phyloP scores from a whole-genome alignment of 129 eudicot species.

The Chrysanthemum seticuspe region DNA sequence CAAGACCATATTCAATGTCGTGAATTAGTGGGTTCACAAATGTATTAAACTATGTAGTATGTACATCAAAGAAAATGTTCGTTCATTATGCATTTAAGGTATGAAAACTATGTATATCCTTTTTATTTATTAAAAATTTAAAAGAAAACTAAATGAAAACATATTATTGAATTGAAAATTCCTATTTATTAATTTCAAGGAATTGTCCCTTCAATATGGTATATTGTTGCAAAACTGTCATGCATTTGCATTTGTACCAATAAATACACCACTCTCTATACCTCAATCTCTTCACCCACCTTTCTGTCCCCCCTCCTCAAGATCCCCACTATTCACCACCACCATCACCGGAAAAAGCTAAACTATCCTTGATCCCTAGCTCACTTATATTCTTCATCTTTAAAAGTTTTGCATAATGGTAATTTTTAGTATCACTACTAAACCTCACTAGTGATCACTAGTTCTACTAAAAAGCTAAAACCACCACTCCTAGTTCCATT shows the following conservation, averaged over 20 bases:
- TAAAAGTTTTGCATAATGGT: not conserved
- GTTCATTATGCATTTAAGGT: too few species aligned
- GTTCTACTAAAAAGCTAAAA: too few species aligned
- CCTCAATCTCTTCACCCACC: slow-evolving; percentile 34
- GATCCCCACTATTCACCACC: slow-evolving; percentile 7
- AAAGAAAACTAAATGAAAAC: not conserved
- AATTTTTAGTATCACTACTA: not conserved
- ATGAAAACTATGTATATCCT: too few species aligned
- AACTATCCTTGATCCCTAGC: not conserved
- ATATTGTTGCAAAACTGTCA: slow-evolving; percentile 21
- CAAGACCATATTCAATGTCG: too few species aligned
- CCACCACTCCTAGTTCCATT: too few species aligned
- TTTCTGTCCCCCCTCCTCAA: slow-evolving; percentile 30
- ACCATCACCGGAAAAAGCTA: not conserved
- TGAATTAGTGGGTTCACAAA: too few species aligned
- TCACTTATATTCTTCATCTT: not conserved
- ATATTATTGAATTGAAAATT: too few species aligned
- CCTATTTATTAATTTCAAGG: not conserved
- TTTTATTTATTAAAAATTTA: not conserved
- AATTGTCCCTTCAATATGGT: slow-evolving; percentile 17
- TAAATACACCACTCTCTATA: slow-evolving; percentile 31
- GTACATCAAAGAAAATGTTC: too few species aligned
- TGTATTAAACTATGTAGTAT: too few species aligned
- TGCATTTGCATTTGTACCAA: slow-evolving; percentile 29
- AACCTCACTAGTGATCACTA: too few species aligned